phyloP scores from a whole-genome alignment of 2,329 filamentous ascomycete genomes.

The Fusarium irregulare region DNA sequence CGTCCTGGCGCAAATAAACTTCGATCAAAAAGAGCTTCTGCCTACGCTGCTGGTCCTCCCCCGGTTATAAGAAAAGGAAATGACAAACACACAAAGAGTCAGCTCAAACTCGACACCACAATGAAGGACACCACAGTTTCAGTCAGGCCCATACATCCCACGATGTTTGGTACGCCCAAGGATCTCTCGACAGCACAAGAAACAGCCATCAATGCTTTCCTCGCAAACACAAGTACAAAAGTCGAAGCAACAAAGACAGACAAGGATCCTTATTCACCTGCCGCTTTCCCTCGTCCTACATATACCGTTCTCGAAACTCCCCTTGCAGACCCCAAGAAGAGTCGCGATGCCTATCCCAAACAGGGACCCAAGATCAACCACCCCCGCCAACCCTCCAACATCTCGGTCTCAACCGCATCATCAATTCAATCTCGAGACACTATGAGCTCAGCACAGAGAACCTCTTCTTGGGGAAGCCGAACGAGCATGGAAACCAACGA shows the following conservation, averaged over 20 bases:
- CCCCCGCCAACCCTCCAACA: slow-evolving; percentile 52
- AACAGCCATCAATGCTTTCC: slow-evolving; percentile 29
- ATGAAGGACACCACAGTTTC: slow-evolving; percentile 43
- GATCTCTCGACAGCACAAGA: slow-evolving; percentile 39
- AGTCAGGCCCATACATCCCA: slow-evolving; percentile 37
- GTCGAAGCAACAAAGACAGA: slow-evolving; percentile 7
- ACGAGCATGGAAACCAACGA: slow-evolving; percentile 57
- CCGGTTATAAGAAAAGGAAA: slow-evolving; percentile 20
- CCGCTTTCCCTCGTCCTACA: slow-evolving; percentile 45
- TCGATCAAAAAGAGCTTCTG: slow-evolving; percentile 41
- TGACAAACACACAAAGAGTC: slow-evolving; percentile 18
- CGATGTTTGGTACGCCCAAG: slow-evolving; percentile 32
- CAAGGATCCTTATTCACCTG: slow-evolving; percentile 25
- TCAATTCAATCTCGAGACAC: slow-evolving; percentile 48
- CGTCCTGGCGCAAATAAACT: slow-evolving; percentile 45
- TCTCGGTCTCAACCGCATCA: slow-evolving; percentile 42
- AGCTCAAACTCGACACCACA: slow-evolving; percentile 24
- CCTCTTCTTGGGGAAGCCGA: slow-evolving; percentile 51
- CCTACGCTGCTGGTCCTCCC: slow-evolving; percentile 31
- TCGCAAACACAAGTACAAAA: slow-evolving; percentile 18
- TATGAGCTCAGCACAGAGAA: slow-evolving; percentile 44
- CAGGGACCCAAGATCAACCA: slow-evolving; percentile 47
- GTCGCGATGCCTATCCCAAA: slow-evolving; percentile 36
- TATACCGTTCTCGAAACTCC: slow-evolving; percentile 50
- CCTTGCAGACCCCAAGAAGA: slow-evolving; percentile 34